Percentiles rank a stretch among this genome's conserved stretches.
Conservation (phyloP, 495 filamentous ascomycete species). For the Durotheca rogersii region DNA sequence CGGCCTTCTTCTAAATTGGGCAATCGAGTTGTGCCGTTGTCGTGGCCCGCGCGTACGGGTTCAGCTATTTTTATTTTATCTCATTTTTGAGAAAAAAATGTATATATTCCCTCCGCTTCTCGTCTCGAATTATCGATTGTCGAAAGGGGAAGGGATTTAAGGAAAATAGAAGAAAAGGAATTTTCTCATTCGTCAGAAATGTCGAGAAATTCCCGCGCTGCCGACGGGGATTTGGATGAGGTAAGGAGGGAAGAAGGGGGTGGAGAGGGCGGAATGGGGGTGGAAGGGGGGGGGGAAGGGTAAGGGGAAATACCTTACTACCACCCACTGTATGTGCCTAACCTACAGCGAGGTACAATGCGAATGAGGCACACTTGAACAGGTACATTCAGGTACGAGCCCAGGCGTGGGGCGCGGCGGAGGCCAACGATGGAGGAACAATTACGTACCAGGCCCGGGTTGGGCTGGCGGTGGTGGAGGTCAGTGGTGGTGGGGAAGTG, state of each 20-base stretch:
- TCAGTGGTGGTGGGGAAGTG: slow-evolving; percentile 2
- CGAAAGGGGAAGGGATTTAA: neutral
- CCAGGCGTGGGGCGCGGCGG: no score
- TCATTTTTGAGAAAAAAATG: no score
- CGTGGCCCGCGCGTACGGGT: neutral
- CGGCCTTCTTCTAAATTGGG: neutral
- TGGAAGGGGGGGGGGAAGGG: slow-evolving; percentile 16
- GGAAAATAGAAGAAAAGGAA: slow-evolving; percentile 12
- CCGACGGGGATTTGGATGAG: slow-evolving; percentile 5
- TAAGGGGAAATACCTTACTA: slow-evolving; percentile 19
- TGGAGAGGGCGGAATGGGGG: no score
- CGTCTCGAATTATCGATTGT: neutral
- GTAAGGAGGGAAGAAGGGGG: slow-evolving; percentile 19
- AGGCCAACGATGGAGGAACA: no score
- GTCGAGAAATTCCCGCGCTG: slow-evolving; percentile 3
- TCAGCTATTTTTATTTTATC: slow-evolving; percentile 3
- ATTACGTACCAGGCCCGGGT: no score
- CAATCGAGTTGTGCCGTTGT: slow-evolving; percentile 20
- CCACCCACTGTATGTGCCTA: no score
- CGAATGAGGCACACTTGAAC: no score
- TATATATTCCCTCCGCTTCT: neutral
- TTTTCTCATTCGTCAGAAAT: slow-evolving; percentile 38
- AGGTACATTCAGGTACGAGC: no score
- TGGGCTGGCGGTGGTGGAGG: no score
- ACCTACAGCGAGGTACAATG: no score